A percentile compares a stretch with the other conserved stretches of the same genome.
phyloP scores from a whole-genome alignment of 306 rosid genomes.

The Vigna unguiculata region DNA sequence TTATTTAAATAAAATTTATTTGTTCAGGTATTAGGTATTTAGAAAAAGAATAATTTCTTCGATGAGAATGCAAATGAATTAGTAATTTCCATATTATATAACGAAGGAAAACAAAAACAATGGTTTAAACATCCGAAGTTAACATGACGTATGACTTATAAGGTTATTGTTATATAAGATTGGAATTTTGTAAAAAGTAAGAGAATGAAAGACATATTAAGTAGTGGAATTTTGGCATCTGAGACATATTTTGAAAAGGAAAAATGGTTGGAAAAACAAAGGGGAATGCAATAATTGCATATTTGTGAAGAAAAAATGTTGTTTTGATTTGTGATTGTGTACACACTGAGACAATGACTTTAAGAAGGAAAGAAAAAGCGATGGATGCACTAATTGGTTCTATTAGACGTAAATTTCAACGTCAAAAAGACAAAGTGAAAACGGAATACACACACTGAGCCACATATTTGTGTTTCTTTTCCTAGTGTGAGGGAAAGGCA shows the following conservation, averaged over 20 bases:
- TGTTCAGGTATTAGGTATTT: background rate
- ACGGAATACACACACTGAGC: background rate
- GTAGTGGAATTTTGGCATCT: background rate
- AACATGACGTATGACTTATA: background rate
- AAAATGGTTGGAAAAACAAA: background rate
- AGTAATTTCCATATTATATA: background rate
- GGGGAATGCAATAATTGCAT: background rate
- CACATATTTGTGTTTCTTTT: background rate
- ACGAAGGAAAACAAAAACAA: background rate
- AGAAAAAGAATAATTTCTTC: background rate
- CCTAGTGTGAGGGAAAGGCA: constrained; percentile 6
- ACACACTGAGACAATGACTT: constrained; percentile 14
- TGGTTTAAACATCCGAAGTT: background rate
- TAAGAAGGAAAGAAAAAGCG: background rate
- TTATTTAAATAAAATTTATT: too few species aligned
- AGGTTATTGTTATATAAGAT: background rate
- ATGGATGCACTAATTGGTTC: too few species aligned
- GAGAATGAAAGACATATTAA: too few species aligned
- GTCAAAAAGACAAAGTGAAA: background rate
- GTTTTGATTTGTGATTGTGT: background rate
- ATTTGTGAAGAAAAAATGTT: constrained; percentile 21
- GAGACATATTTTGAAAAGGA: background rate
- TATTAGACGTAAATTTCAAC: background rate
- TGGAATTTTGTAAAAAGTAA: background rate
- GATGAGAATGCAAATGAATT: background rate